phyloP scores from a whole-genome alignment of 139 green algal genomes.

The Chlorella sp. region DNA sequence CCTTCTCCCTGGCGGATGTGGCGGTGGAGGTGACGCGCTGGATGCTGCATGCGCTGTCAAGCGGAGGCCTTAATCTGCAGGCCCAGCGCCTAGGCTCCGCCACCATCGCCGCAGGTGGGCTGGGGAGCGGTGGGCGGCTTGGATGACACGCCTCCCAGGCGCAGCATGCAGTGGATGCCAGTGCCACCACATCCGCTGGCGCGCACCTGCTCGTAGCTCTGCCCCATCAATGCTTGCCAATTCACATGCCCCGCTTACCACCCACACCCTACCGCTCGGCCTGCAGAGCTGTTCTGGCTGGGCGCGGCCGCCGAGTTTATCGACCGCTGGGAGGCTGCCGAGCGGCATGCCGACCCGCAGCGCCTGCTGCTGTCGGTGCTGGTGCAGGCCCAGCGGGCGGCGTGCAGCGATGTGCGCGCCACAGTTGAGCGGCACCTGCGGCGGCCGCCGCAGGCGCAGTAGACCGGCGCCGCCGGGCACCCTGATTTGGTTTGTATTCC shows the following conservation, averaged over 20 bases:
- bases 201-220: no score
- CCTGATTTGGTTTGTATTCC: no score
- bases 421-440: neutral
- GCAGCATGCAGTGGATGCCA: no score
- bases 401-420: neutral
- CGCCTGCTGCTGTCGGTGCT: constrained; percentile 6
- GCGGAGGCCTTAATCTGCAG: neutral
- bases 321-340: neutral
- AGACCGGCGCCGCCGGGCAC: no score
- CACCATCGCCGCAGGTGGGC: constrained; percentile 6
- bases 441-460: neutral
- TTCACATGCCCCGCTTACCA: neutral
- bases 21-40: constrained; percentile 9
- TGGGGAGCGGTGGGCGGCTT: neutral
- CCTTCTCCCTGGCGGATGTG: neutral
- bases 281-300: constrained; percentile 33
- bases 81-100: neutral
- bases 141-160: no score
- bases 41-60: neutral
- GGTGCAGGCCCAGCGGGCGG: neutral
- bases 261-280: neutral
- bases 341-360: neutral
- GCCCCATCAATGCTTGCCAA: no score
- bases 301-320: neutral
- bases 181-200: no score